Base-by-base conservation (phyloP, 208 protist species). In the Trypanosomatidae sp. region DNA sequence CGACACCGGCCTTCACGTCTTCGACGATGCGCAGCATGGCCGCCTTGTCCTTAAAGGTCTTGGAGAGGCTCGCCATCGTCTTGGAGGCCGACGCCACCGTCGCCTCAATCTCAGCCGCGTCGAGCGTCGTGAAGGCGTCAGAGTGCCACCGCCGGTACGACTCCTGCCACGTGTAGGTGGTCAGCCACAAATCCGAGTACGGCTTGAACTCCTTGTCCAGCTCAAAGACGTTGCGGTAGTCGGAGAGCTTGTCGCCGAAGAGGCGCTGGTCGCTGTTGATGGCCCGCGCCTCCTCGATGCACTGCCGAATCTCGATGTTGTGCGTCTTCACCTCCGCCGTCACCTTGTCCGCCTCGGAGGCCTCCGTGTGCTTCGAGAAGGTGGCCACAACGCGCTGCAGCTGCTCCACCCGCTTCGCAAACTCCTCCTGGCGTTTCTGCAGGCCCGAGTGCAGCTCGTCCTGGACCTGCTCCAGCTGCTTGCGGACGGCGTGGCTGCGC, bases 161-260 rank as follows among this genome's bases (percentile, higher is more conserved):
- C 69, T 98, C 90, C 73, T 95, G 87, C 98, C 98, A 99, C 10
- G 93, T 89, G 82, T 95, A 94, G 12, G 97, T 93, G 1, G 97
- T 98, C 62, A 97, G 80, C 98, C 98, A 99, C 44, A 99, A 83
- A 55, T 98, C 91, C 67, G 94, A 94, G 74, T 98, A 99, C 30
- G 97, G 97, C 87, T 99, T 98, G 80, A 99, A 99, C 74, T 98
- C 94, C 82, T 99, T 99, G 69, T 94, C 88, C 12, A 98, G 84
- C 73, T 96, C 89, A 69, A 94, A 90, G 12, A 99, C 91, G 76
- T 97, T 92, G 49, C 90, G 86, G 92, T 99, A 99, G 79, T 98
- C 94, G 12, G 96, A 98, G 43, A 95, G 89, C 60, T 96, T 94
- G 82, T 97, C 93, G 46, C 95, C 96, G 71, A 99, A 99, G 39